Conservation (phyloP, 176 grass and related monocot genomes). For the Aegilops speltoides region DNA sequence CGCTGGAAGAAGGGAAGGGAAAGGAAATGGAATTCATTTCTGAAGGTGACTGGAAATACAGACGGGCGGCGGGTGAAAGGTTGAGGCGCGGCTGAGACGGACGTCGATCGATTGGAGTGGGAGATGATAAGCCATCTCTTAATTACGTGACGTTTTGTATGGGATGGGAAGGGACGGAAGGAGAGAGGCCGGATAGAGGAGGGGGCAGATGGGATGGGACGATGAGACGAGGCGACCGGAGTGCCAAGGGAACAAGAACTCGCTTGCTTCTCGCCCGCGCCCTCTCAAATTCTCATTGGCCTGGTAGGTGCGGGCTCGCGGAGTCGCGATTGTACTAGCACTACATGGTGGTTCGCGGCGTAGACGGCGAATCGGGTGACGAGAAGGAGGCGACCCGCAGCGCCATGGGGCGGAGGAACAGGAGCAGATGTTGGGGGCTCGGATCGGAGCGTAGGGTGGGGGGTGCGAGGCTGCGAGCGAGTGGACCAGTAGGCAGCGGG, state of each 20-base stretch:
- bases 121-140: not conserved
- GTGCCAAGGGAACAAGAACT: not conserved
- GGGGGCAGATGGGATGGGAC: not conserved
- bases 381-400: not conserved
- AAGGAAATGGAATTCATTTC: not conserved
- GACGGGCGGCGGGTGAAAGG: too few species aligned
- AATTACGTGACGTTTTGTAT: not conserved
- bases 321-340: too few species aligned
- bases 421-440: not conserved
- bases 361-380: not conserved
- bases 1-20: not conserved
- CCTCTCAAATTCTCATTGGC: too few species aligned
- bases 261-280: not conserved
- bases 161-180: too few species aligned
- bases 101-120: not conserved
- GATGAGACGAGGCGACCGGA: not conserved
- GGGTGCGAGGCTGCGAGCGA: not conserved
- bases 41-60: not conserved
- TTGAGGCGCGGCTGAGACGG: not conserved
- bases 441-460: not conserved
- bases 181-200: too few species aligned
- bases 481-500: too few species aligned
- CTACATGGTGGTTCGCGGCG: not conserved
- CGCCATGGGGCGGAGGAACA: not conserved
- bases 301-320: too few species aligned